phyloP scores from a whole-genome alignment of 306 rosid genomes.

The Vigna hirtella region DNA sequence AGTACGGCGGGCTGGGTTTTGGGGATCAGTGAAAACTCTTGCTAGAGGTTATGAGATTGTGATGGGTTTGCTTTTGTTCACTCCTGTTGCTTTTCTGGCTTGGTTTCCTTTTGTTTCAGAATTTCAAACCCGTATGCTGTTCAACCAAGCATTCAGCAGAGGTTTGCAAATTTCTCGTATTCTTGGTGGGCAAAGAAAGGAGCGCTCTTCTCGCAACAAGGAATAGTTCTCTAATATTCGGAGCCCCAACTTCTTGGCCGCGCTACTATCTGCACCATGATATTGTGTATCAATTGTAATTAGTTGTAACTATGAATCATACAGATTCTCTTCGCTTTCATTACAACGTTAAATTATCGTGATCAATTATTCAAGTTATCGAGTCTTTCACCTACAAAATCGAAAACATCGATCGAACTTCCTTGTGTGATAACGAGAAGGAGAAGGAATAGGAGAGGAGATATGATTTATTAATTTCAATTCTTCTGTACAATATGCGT shows the following conservation, averaged over 20 bases:
- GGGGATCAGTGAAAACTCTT: slow-evolving; percentile 62
- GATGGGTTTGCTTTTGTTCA: slow-evolving; percentile 64
- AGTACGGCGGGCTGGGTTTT: slow-evolving; percentile 54
- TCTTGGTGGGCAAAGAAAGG: slow-evolving; percentile 59
- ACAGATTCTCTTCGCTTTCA: slow-evolving; percentile 21
- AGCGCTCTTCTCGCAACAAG: slow-evolving; percentile 51
- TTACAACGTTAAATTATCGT: background rate
- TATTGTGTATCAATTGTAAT: slow-evolving; percentile 39
- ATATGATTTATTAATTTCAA: no score
- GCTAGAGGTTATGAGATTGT: slow-evolving; percentile 60
- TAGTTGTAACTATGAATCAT: slow-evolving; percentile 38
- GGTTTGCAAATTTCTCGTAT: slow-evolving; percentile 63
- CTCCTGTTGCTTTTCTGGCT: slow-evolving; percentile 58
- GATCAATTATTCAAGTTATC: background rate
- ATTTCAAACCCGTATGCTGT: slow-evolving; percentile 62
- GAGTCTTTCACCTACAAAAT: background rate
- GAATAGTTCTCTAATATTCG: slow-evolving; percentile 34
- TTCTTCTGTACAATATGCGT: no score
- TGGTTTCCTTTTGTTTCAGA: slow-evolving; percentile 68
- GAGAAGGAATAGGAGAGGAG: no score
- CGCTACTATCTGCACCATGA: background rate
- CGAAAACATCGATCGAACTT: background rate
- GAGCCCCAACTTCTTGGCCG: slow-evolving; percentile 21
- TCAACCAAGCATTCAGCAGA: slow-evolving; percentile 65
- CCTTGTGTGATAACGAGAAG: no score